These are phyloP conservation scores for Aspergillus conjunctus DNA, from an alignment of 495 filamentous ascomycete species.

Conservation along the genomic window DNA sequence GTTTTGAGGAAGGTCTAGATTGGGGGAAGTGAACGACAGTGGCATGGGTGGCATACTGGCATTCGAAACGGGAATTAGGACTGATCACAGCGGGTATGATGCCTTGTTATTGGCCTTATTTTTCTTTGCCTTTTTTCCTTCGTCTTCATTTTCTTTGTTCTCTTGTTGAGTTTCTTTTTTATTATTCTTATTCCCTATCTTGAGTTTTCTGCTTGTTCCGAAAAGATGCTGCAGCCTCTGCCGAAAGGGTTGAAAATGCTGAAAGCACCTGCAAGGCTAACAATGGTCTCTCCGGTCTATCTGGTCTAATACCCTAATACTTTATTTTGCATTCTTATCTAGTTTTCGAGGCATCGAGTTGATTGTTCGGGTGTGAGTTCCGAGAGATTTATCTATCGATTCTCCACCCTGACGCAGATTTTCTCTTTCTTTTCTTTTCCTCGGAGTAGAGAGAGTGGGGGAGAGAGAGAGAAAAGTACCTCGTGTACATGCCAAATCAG, in stretches of 20 bases:
- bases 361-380: not conserved
- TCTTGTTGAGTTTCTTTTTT: not conserved
- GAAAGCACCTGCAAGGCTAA: too few relatives aligned
- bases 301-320: not conserved
- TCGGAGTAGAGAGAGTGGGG: not conserved
- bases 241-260: not conserved
- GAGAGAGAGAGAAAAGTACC: not conserved
- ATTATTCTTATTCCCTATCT: not conserved
- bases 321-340: not conserved
- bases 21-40: not conserved
- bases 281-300: too few relatives aligned
- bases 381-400: not conserved
- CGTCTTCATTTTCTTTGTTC: not conserved
- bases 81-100: not conserved
- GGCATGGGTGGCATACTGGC: not conserved
- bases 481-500: not conserved
- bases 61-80: not conserved
- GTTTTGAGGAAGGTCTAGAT: not conserved
- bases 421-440: not conserved
- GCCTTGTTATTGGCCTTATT: not conserved
- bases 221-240: not conserved
- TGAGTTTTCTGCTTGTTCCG: not conserved
- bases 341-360: not conserved
- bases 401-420: too few relatives aligned
- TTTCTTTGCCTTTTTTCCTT: not conserved